Evolutionary conservation across 75 land plant species (phyloP), one percentile per base, ranked within the genome.

Genomic region (Pinus taeda): DNA sequence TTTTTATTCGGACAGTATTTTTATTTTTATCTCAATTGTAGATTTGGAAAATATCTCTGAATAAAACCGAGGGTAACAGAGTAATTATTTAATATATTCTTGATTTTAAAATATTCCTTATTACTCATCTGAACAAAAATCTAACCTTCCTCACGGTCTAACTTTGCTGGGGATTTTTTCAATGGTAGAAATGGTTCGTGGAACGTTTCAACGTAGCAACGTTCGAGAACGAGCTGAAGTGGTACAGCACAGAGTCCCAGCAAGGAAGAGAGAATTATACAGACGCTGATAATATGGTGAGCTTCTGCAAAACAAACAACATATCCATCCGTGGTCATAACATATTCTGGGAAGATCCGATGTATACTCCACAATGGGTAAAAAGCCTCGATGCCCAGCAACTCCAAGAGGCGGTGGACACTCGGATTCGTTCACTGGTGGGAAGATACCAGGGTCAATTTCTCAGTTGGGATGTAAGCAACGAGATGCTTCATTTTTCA

Each of bases 221-320:
- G 18, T 93, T 93, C 61, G 86, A 88, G 77, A 82, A 93, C 42
- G 92, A 85, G 75, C 75, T 91, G 84, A 93, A 93, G 57, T 93
- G 96, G 96, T 93, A 91, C 72, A 75, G 77, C 78, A 93, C 85
- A 1, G 96, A 91, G 77, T 7, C 14, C 3, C 6, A 9, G 45
- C 86, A 77, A 57, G 93, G 96, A 13, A 12, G 57, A 2, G 88
- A 84, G 59, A 79, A 87, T 57, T 93, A 93, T 74, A 75, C 85
- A 18, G 60, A 65, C 0, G 60, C 93, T 0, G 96, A 93, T 75
- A 80, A 81, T 26, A 85, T 93, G 90, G 2, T 91, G 1, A 58
- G 64, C 15, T 93, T 87, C 36, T 67, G 75, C 60, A 64, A 85
- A 63, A 55, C 81, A 13, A 45, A 88, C 65, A 74, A 79, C 21